Evolutionary conservation across 2,329 filamentous ascomycete genomes (phyloP), one percentile per base, ranked within the genome.

Genomic region (Sarocladium kiliense): DNA sequence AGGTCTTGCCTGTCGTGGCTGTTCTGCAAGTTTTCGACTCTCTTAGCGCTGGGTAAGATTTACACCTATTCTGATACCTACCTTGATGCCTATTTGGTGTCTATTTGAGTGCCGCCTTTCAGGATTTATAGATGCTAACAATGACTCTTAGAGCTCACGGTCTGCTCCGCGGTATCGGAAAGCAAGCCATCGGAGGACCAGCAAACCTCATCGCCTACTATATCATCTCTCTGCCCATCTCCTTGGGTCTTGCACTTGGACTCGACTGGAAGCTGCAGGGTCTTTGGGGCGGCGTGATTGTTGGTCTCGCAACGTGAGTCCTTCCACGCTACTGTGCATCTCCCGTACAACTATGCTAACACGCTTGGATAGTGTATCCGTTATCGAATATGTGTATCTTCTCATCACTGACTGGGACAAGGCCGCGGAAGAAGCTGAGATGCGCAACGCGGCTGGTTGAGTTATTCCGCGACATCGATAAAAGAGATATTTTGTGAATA

Each of bases 11-110:
- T 0, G 73, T 97, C 2, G 90, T 89, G 58, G 91, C 92, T 0
- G 80, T 90, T 1, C 95, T 97, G 78, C 92, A 97, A 68, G 79
- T 96, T 23, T 92, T 95, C 63, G 93, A 99, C 69, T 85, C 88
- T 1, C 69, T 96, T 18, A 84, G 89, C 0, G 82, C 88, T 2
- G 87, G 87, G 37, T 45, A 45, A 23, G 41, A 45, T 45, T 10
- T 7, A 21, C 41, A 45, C 23, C 7, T 7, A 21, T 19, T 41
- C 37, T 41, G 14, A 7, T 18, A 32, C 30, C 30, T 34, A 34
- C 7, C 7, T 39, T 39, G 36, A 16, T 5, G 12, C 41, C 19
- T 23, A 16, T 25, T 4, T 19, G 23, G 10, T 23, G 11, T 21
- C 21, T 12, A 32, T 32, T 6, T 32, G 30, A 12, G 30, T 12